Evolutionary conservation across 2,329 filamentous ascomycete species (phyloP).

Genomic region (Microsporum audouinii): DNA sequence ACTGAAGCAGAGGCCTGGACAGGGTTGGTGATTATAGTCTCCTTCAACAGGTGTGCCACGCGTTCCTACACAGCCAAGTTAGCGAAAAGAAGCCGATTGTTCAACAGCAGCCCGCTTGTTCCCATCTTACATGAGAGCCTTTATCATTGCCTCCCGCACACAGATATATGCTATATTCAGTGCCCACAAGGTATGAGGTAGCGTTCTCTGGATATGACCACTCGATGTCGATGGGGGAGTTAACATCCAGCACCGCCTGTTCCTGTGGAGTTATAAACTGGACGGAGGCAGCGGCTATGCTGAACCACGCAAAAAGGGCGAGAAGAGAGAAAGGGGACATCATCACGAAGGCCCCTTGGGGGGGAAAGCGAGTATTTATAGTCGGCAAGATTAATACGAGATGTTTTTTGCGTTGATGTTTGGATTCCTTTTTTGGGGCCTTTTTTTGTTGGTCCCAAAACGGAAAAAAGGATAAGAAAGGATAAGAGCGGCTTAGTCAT

Average conservation of each 20-base stretch:
- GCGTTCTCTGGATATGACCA: slow-evolving; percentile 46
- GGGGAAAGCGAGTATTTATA: neutral
- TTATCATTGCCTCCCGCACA: slow-evolving; percentile 49
- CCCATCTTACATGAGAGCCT: slow-evolving; percentile 34
- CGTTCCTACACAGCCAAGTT: slow-evolving; percentile 27
- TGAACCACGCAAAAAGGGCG: neutral
- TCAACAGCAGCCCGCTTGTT: neutral
- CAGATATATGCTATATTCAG: slow-evolving; percentile 47
- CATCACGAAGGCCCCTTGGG: neutral
- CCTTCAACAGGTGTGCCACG: slow-evolving; percentile 30
- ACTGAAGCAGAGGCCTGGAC: slow-evolving; percentile 37
- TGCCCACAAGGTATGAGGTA: slow-evolving; percentile 41
- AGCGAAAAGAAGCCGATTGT: neutral
- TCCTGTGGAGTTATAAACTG: slow-evolving; percentile 44
- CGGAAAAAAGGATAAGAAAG: neutral
- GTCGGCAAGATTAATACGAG: neutral
- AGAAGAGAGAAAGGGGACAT: neutral
- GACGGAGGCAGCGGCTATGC: slow-evolving; percentile 39
- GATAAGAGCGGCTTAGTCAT: neutral
- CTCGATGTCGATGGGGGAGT: slow-evolving; percentile 41
- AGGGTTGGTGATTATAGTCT: slow-evolving; percentile 29
- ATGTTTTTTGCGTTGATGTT: neutral
- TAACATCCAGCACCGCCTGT: slow-evolving; percentile 41
- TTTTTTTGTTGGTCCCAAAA: neutral
- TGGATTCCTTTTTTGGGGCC: neutral